phyloP scores from a whole-genome alignment of 176 grass and related monocot genomes.

The barley (Hordeum vulgare) region DNA sequence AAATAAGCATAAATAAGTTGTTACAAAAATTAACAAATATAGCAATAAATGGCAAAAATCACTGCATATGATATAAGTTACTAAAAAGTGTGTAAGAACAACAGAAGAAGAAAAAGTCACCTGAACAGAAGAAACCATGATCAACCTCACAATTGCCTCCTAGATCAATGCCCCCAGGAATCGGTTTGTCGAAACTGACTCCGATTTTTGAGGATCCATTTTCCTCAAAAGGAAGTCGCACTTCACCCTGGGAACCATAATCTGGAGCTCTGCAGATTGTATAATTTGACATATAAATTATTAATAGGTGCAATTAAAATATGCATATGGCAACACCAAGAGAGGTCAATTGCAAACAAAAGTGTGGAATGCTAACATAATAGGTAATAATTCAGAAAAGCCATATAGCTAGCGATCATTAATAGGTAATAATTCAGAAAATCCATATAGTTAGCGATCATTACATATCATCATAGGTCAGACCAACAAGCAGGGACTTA shows the following conservation, averaged over 20 bases:
- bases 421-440: conserved; percentile 7
- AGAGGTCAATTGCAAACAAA: neutral
- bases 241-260: conserved; percentile 81
- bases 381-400: conserved; percentile 7
- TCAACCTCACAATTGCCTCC: conserved; percentile 87
- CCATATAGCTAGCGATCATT: neutral
- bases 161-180: conserved; percentile 86
- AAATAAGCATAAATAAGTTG: conserved; percentile 17
- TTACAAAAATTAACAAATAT: conserved; percentile 15
- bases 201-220: conserved; percentile 89
- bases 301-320: neutral
- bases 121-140: conserved; percentile 91
- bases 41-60: conserved; percentile 19
- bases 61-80: neutral
- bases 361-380: neutral
- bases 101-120: conserved; percentile 11
- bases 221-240: conserved; percentile 86
- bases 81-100: neutral
- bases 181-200: conserved; percentile 84
- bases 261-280: conserved; percentile 68
- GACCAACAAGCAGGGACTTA: neutral
- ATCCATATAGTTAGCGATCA: neutral
- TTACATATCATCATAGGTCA: neutral
- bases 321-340: neutral
- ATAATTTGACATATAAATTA: conserved; percentile 16